phyloP scores from a whole-genome alignment of 352 stramenopile genomes.

The Pythium brachiatum region DNA sequence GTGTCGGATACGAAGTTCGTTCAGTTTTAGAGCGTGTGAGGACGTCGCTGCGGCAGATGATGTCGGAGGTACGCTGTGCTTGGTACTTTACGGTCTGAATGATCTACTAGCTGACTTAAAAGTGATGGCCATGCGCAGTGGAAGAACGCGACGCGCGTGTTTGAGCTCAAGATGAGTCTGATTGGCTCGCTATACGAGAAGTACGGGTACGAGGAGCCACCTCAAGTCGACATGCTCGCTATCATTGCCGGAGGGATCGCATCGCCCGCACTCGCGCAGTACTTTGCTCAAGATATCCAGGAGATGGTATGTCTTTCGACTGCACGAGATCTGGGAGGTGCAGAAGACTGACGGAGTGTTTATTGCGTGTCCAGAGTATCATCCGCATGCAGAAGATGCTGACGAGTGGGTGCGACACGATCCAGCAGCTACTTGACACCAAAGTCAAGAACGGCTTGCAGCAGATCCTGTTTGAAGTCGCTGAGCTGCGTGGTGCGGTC shows the following conservation, averaged over 20 bases:
- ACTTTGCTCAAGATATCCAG: conserved; percentile 82
- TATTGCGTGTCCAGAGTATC: conserved; percentile 11
- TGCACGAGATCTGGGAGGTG: too few species aligned
- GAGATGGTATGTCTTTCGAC: conserved; percentile 56
- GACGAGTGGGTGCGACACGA: conserved; percentile 22
- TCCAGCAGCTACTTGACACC: conserved; percentile 9
- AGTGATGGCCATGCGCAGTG: conserved; percentile 26
- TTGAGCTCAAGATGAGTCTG: conserved; percentile 76
- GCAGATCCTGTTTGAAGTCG: conserved; percentile 16
- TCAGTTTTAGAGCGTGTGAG: conserved; percentile 36
- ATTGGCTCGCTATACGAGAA: conserved; percentile 78
- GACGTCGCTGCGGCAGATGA: conserved; percentile 42
- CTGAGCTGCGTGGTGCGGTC: conserved; percentile 34
- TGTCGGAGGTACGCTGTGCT: conserved; percentile 31
- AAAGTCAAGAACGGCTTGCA: conserved; percentile 19
- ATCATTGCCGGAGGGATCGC: conserved; percentile 55
- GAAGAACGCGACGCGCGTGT: conserved; percentile 75
- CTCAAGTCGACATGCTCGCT: conserved; percentile 75
- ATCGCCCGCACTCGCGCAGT: conserved; percentile 62
- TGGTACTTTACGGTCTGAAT: background rate
- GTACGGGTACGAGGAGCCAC: conserved; percentile 57
- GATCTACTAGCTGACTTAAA: background rate
- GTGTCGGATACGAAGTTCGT: conserved; percentile 16
- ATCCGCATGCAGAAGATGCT: conserved; percentile 30
- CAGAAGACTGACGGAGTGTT: background rate